Conservation (phyloP, 192 early-diverging fungal genomes). For the Pilobolus umbonatus region DNA sequence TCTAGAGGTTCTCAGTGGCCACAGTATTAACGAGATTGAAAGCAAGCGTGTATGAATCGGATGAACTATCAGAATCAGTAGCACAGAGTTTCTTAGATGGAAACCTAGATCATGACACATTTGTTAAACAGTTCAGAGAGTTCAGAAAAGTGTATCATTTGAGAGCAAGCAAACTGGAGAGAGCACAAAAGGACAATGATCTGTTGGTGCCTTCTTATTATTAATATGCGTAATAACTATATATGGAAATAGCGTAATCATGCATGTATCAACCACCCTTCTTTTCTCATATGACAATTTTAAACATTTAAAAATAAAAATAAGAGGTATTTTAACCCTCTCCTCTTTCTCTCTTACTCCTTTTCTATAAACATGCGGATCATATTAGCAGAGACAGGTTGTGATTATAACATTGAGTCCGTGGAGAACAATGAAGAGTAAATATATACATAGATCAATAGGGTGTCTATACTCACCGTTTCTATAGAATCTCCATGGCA, state of each 20-base stretch:
- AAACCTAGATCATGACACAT: conserved; percentile 42
- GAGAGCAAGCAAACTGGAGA: conserved; percentile 45
- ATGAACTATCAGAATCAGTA: conserved; percentile 49
- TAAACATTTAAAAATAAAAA: background rate
- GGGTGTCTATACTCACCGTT: no score
- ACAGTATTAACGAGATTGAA: conserved; percentile 43
- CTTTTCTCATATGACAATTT: background rate
- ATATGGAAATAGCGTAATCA: background rate
- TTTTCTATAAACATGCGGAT: background rate
- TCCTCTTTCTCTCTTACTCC: background rate
- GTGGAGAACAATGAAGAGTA: no score
- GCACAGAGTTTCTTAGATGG: conserved; percentile 51
- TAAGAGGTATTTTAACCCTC: background rate
- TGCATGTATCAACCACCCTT: background rate
- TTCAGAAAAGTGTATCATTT: conserved; percentile 53
- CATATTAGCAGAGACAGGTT: background rate
- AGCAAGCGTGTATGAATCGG: conserved; percentile 42
- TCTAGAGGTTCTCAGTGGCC: conserved; percentile 41
- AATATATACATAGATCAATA: no score
- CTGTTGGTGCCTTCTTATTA: conserved; percentile 21
- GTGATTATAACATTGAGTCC: background rate
- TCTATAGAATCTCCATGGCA: no score
- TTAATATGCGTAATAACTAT: background rate
- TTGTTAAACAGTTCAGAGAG: conserved; percentile 47
- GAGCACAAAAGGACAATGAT: conserved; percentile 32